Base-by-base conservation (phyloP, 441 rosid species). In the Aleurites moluccanus region DNA sequence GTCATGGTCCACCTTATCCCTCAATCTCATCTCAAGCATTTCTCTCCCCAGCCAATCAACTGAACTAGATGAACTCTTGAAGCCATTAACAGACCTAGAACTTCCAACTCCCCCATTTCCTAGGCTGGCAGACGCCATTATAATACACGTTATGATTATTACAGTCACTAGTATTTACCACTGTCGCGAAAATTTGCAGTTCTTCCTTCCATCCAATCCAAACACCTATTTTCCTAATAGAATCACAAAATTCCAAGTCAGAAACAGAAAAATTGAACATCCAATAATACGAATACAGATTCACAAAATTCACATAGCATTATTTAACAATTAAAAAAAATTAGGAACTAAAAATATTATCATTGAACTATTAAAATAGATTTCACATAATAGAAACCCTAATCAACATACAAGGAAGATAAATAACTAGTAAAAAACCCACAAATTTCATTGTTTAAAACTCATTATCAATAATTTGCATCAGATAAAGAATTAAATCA, bases 31-130 rank as follows among this genome's bases (percentile, higher is more conserved):
- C 82, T 91, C 97, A 52, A 86, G 91, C 93, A 94, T 90, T 81
- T 92, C 99, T 78, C 97, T 90, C 30, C 97, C 95, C 71, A 94
- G 88, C 97, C 97, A 92, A 78, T 94, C 99, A 45, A 94, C 90
- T 1, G 98, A 94, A 85, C 94, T 89, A n/a, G 98, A 92, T 28
- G 97, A 91, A 78, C 85, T 83, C 82, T 91, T 92, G 80, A 87
- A 86, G 55, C 88, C 96, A 83, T 92, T 92, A 77, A 82, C 85
- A 30, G 97, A 88, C 85, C 96, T 92, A 55, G 98, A 94, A 82
- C 92, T 94, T 79, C 99, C 99, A 70, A 91, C 97, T 63, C 96
- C 96, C 69, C 98, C 97, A 80, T 92, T 89, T 52, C 99, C 97
- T 66, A 89, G 75, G 85, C 91, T 88, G 74, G 96, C 93, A 76